Percentiles rank a stretch among this genome's conserved stretches.
Conservation (phyloP, 75 land plant species). For the Picea sitchensis region DNA sequence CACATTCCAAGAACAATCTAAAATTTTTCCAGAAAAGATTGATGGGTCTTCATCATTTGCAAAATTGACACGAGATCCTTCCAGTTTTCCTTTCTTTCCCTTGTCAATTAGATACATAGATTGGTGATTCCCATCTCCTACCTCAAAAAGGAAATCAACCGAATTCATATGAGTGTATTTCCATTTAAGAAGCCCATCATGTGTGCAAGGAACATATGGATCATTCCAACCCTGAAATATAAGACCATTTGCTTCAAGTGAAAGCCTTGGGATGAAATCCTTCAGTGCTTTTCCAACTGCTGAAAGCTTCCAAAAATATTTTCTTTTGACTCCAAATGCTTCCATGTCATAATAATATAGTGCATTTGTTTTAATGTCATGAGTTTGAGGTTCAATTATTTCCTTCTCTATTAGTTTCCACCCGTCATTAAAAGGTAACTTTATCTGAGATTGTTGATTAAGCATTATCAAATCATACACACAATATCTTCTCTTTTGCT, state of each 20-base stretch:
- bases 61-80: conserved; percentile 62
- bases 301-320: conserved; percentile 85
- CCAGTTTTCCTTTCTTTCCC: conserved; percentile 67
- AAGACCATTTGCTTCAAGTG: conserved; percentile 95
- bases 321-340: conserved; percentile 81
- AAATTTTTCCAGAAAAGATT: conserved; percentile 58
- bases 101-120: conserved; percentile 65
- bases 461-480: conserved; percentile 89
- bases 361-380: conserved; percentile 37
- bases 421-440: too few species aligned
- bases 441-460: conserved; percentile 46
- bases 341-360: conserved; percentile 77
- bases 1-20: conserved; percentile 78
- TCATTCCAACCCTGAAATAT: conserved; percentile 99
- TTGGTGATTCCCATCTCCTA: conserved; percentile 32
- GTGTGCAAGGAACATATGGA: conserved; percentile 88
- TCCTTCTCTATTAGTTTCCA: too few species aligned
- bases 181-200: conserved; percentile 95
- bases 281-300: conserved; percentile 61
- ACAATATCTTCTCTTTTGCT: conserved; percentile 75
- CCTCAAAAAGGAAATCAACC: conserved; percentile 87
- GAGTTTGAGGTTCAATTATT: conserved; percentile 55
- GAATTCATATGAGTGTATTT: conserved; percentile 96
- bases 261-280: conserved; percentile 77
- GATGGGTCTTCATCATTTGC: conserved; percentile 55